Evolutionary conservation across 495 filamentous ascomycete genomes (phyloP), one percentile per base, ranked within the genome.

Genomic region (Astrocystis sublimbata): DNA sequence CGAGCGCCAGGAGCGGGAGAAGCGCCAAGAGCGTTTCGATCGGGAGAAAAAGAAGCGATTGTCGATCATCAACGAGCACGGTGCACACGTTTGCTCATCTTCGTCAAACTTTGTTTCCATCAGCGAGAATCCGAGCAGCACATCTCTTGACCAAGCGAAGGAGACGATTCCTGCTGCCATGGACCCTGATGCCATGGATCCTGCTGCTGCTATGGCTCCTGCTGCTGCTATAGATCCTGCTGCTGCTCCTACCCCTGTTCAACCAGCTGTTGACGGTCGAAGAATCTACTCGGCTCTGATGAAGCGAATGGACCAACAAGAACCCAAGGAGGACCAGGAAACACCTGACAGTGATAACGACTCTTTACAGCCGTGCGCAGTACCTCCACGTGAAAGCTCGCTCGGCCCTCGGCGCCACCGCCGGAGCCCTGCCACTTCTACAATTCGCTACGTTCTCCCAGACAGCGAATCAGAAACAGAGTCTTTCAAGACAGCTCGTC

Each of bases 271-370:
- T 24, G 81, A 90, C 61, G 86, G 85, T 53, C 82, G 88, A 24
- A 83, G 88, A 30, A 76, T 93, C 33, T 92, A 90, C 65, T 87
- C 87, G 3, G 90, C 90, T 0, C 75, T 93, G 63, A 87, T 92
- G 81, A 77, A 80, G 31, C 74, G 78, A 17, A 73, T 66, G 4
- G 71, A 52, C 58, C 73, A 61, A 31, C 69, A 49, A 67, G 71
- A 41, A 26, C 58, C 68, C 6, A 76, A 71, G 7, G 60, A 68
- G 8, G 58, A 71, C 46, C 62, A 71, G 1, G 71, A 71, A 10
- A 67, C 63, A 55, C 73, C 76, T 64, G 69, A 12, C 1, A 67
- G 57, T 23, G 35, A 31, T 17, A 60, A 62, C 23, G 53, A 62
- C 23, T 58, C 66, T 63, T 63, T 47, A 69, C 69, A 45, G 54